Evolutionary conservation across 345 rosid genomes (phyloP).

Genomic region (Linum tenue): DNA sequence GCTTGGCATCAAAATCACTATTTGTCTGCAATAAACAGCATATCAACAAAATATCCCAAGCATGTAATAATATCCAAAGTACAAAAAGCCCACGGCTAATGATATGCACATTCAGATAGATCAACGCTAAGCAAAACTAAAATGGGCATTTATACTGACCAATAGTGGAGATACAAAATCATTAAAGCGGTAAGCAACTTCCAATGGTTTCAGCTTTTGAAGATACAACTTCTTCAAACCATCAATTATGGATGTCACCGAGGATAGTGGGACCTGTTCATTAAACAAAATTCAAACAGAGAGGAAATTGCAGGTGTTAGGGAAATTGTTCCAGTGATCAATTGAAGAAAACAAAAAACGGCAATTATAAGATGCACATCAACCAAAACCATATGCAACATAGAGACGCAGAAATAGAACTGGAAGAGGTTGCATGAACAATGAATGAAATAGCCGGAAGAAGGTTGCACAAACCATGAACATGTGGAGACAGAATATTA

Average conservation of each 20-base stretch:
- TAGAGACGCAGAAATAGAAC: neutral
- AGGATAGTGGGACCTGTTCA: constrained; percentile 55
- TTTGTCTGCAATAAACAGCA: constrained; percentile 13
- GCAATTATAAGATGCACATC: neutral
- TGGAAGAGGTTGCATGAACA: neutral
- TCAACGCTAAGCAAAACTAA: neutral
- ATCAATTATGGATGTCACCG: constrained; percentile 87
- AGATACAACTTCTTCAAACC: constrained; percentile 84
- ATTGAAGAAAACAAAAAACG: neutral
- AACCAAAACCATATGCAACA: neutral
- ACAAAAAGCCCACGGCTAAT: too few species aligned
- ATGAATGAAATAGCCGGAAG: too few species aligned
- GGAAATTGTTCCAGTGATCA: neutral
- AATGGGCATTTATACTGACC: constrained; percentile 38
- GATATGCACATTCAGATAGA: neutral
- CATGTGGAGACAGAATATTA: too few species aligned
- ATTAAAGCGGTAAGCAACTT: constrained; percentile 74
- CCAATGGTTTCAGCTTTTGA: constrained; percentile 86
- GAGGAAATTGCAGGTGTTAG: neutral
- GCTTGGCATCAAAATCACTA: constrained; percentile 27
- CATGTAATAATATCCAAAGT: too few species aligned
- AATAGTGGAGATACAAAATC: constrained; percentile 85
- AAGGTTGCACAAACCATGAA: neutral
- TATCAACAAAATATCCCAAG: too few species aligned
- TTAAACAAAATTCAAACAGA: constrained; percentile 6